Evolutionary conservation across 2,329 filamentous ascomycete species (phyloP).

Genomic region (Scedosporium aurantiacum): DNA sequence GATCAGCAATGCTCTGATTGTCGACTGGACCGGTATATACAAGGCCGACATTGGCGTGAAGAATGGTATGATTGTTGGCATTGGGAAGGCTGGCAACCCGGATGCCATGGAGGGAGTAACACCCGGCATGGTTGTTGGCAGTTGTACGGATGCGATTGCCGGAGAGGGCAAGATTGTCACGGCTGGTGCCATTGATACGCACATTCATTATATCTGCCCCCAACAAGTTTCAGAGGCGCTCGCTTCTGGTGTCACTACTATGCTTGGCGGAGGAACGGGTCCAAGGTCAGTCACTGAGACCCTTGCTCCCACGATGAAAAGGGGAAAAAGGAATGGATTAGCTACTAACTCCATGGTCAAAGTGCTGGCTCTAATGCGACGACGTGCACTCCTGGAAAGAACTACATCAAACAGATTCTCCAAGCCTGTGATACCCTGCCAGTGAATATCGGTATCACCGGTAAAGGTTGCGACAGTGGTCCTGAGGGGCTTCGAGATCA

Average conservation of each 20-base stretch:
- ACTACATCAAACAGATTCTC: slow-evolving; percentile 79
- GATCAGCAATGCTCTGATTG: slow-evolving; percentile 77
- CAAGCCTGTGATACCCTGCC: slow-evolving; percentile 74
- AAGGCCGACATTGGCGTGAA: slow-evolving; percentile 96
- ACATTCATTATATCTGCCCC: slow-evolving; percentile 92
- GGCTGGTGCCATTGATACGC: slow-evolving; percentile 77
- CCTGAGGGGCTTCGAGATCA: slow-evolving; percentile 65
- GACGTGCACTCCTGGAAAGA: slow-evolving; percentile 80
- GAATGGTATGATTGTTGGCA: slow-evolving; percentile 71
- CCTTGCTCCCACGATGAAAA: not conserved
- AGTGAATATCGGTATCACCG: slow-evolving; percentile 81
- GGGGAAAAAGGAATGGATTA: not conserved
- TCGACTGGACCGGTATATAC: slow-evolving; percentile 88
- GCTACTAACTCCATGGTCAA: slow-evolving; percentile 12
- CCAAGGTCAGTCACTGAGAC: slow-evolving; percentile 49
- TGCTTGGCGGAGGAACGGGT: slow-evolving; percentile 83
- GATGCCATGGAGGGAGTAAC: slow-evolving; percentile 89
- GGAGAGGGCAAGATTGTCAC: slow-evolving; percentile 86
- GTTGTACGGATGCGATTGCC: slow-evolving; percentile 83
- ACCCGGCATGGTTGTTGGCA: slow-evolving; percentile 68
- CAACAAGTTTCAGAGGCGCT: slow-evolving; percentile 80
- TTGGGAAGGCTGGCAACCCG: slow-evolving; percentile 94
- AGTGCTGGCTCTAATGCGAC: slow-evolving; percentile 84
- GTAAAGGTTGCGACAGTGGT: slow-evolving; percentile 81
- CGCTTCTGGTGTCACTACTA: slow-evolving; percentile 76